phyloP scores from a whole-genome alignment of 2,329 filamentous ascomycete species.

The Teratosphaeria pseudoeucalypti region DNA sequence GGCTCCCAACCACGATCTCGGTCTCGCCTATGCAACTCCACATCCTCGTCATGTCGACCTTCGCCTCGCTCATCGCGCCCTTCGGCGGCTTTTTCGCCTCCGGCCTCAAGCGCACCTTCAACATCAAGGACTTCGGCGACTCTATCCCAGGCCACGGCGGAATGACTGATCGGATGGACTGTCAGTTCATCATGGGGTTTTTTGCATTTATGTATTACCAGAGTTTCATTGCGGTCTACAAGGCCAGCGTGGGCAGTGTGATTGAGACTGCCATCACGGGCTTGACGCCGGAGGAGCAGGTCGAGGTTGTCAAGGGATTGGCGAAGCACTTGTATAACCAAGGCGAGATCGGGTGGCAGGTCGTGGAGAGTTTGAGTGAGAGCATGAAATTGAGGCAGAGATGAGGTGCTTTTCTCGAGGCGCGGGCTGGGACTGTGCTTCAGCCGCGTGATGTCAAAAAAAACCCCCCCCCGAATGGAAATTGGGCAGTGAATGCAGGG shows the following conservation, averaged over 20 bases:
- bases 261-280: conserved; percentile 88
- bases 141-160: conserved; percentile 95
- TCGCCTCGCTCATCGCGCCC: conserved; percentile 90
- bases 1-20: conserved; percentile 60
- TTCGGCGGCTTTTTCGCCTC: conserved; percentile 98
- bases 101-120: conserved; percentile 94
- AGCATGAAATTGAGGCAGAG: conserved; percentile 12
- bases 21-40: conserved; percentile 89
- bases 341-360: conserved; percentile 45
- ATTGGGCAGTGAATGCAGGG: neutral
- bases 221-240: conserved; percentile 81
- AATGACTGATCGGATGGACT: conserved; percentile 98
- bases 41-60: conserved; percentile 78
- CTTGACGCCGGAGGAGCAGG: conserved; percentile 76
- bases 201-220: conserved; percentile 99
- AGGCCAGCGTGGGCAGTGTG: conserved; percentile 72
- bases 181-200: conserved; percentile 99
- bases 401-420: neutral
- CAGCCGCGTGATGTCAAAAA: neutral
- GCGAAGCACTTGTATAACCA: conserved; percentile 56
- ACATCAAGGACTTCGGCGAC: conserved; percentile 99
- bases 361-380: conserved; percentile 28
- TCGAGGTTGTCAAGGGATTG: conserved; percentile 60
- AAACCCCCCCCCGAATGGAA: neutral
- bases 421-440: neutral